Percentiles rank a stretch among this genome's conserved stretches.
These are phyloP conservation scores for Globisporangium viniferum DNA, from an alignment of 352 stramenopile genomes.

Conservation along the genomic window DNA sequence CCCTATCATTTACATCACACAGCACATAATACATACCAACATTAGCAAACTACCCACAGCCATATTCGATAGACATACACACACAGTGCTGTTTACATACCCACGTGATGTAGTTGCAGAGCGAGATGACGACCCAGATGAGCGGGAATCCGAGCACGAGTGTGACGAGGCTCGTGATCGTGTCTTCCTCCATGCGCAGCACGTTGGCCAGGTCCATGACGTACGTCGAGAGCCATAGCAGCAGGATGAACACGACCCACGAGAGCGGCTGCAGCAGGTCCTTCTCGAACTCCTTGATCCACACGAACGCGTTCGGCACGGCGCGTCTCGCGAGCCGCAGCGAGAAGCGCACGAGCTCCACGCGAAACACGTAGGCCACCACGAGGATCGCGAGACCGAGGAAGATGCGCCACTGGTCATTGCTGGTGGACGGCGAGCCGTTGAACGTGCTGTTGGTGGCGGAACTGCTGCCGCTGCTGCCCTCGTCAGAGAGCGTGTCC, in stretches of 20 bases:
- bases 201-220: conserved; percentile 59
- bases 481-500: not conserved
- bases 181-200: conserved; percentile 36
- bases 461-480: not conserved
- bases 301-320: conserved; percentile 54
- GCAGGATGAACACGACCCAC: conserved; percentile 79
- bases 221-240: conserved; percentile 63
- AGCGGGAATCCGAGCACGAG: conserved; percentile 70
- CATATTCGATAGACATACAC: not conserved
- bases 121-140: conserved; percentile 75
- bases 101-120: conserved; percentile 84
- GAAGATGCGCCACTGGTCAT: conserved; percentile 75
- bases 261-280: conserved; percentile 69
- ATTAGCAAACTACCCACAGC: not conserved
- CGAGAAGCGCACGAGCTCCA: conserved; percentile 75
- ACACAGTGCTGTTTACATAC: conserved; percentile 16
- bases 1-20: conserved; percentile 26
- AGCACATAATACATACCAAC: not conserved
- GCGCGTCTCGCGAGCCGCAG: conserved; percentile 62
- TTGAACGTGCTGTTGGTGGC: conserved; percentile 3
- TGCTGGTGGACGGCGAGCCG: conserved; percentile 23
- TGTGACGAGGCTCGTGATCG: conserved; percentile 50
- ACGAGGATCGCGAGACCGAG: conserved; percentile 68
- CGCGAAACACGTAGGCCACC: conserved; percentile 64
- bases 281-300: conserved; percentile 85